Evolutionary conservation across 2,329 filamentous ascomycete genomes (phyloP).

Genomic region (Pseudopithomyces chartarum): DNA sequence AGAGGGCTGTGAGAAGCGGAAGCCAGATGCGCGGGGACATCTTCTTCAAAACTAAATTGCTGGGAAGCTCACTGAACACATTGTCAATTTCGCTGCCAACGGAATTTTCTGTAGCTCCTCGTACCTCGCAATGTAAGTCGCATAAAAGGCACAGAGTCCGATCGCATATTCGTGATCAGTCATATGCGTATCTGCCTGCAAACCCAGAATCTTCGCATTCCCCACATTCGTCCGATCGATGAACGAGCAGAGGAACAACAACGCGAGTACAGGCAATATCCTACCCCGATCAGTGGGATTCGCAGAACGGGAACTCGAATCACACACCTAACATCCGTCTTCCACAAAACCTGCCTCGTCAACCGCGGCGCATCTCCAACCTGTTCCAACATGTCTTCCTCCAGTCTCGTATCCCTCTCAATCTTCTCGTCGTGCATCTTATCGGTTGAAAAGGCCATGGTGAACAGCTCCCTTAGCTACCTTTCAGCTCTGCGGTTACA

Average conservation of each 20-base stretch:
- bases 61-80: constrained; percentile 61
- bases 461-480: background rate
- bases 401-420: constrained; percentile 20
- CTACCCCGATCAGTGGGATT: constrained; percentile 39
- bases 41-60: constrained; percentile 67
- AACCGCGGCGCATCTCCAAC: constrained; percentile 13
- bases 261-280: constrained; percentile 65
- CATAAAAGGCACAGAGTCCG: constrained; percentile 68
- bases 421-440: constrained; percentile 35
- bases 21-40: constrained; percentile 66
- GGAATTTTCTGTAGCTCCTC: constrained; percentile 5
- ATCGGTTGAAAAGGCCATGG: constrained; percentile 14
- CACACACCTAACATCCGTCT: constrained; percentile 57
- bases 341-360: constrained; percentile 52
- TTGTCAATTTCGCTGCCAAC: background rate
- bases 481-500: background rate
- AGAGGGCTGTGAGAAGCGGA: constrained; percentile 59
- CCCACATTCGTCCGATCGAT: constrained; percentile 75
- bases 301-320: background rate
- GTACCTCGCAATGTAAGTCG: constrained; percentile 65
- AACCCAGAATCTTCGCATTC: constrained; percentile 68
- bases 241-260: constrained; percentile 69
- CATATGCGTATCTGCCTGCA: constrained; percentile 61
- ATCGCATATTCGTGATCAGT: constrained; percentile 67
- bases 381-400: constrained; percentile 22